These are phyloP conservation scores for Jamesozyma lodderae DNA, from an alignment of 805 yeast genomes.

Conservation along the genomic window DNA sequence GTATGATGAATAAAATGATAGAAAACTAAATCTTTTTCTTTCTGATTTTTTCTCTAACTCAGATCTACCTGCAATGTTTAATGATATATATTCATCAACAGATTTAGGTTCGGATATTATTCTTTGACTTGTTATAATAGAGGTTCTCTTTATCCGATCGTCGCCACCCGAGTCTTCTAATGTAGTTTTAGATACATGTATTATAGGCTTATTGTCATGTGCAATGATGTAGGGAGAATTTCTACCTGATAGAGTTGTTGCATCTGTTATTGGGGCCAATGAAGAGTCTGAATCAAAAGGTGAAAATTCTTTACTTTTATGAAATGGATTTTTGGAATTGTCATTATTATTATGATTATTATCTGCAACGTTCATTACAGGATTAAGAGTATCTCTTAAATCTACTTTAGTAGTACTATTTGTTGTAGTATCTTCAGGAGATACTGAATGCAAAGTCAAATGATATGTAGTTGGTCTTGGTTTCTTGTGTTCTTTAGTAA, in stretches of 20 bases:
- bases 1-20: slow-evolving; percentile 9
- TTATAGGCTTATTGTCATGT: not conserved
- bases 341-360: too few relatives aligned
- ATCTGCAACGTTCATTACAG: too few relatives aligned
- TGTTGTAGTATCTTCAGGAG: not conserved
- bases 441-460: slow-evolving; percentile 4
- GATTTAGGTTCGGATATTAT: not conserved
- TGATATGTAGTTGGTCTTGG: slow-evolving; percentile 82
- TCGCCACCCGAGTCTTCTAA: not conserved
- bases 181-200: not conserved
- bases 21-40: slow-evolving; percentile 11
- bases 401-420: too few relatives aligned
- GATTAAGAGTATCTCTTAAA: too few relatives aligned
- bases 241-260: not conserved
- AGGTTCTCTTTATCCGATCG: not conserved
- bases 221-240: not conserved
- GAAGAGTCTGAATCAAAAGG: not conserved
- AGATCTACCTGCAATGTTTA: slow-evolving; percentile 1
- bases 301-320: not conserved
- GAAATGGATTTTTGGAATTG: too few relatives aligned
- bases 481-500: slow-evolving; percentile 46
- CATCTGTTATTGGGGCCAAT: not conserved
- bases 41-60: slow-evolving; percentile 2
- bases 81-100: not conserved
- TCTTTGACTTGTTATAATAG: not conserved